Evolutionary conservation across 2,329 filamentous ascomycete genomes (phyloP), one percentile per base, ranked within the genome.

Genomic region (Elsinoe batatas): DNA sequence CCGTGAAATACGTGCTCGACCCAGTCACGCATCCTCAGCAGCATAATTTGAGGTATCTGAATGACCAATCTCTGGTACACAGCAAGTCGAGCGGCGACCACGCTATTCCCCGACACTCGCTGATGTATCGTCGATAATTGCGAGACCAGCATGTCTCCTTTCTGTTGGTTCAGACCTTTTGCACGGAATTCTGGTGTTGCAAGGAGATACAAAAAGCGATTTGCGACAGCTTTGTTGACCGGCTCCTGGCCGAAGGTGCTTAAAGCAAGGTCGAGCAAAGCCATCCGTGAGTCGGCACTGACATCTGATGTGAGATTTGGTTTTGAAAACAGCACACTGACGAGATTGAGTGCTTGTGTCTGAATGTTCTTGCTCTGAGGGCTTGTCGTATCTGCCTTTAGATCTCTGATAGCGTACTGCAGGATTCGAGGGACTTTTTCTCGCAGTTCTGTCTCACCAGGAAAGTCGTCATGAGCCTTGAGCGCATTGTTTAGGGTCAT

Each of bases 371-470:
- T 79, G 63, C 95, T 88, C 36, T 75, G 56, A 73, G 73, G 44
- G 66, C 68, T 71, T 51, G 81, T 78, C 57, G 78, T 72, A 8
- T 44, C 53, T 12, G 46, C 11, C 26, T 58, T 57, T 20, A 95
- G 76, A 66, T 98, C 93, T 58, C 91, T 80, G 64, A 86, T 83
- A 56, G 97, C 88, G 66, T 90, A 95, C 58, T 89, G 85, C 61
- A 82, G 82, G 57, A 97, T 79, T 2, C 88, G 72, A 10, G 79
- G 78, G 76, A 96, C 85, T 69, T 93, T 94, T 51, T 81, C 80
- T 57, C 82, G 79, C 55, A 95, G 75, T 10, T 83, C 83, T 56
- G 85, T 80, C 35, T 82, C 75, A 61, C 93, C 85, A 0, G 90
- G 90, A 12, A 94, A 73, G 61, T 88, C 87, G 59, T 91, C 88